Conservation (phyloP, 2,329 filamentous ascomycete species). For the Xylariaceae sp. region DNA sequence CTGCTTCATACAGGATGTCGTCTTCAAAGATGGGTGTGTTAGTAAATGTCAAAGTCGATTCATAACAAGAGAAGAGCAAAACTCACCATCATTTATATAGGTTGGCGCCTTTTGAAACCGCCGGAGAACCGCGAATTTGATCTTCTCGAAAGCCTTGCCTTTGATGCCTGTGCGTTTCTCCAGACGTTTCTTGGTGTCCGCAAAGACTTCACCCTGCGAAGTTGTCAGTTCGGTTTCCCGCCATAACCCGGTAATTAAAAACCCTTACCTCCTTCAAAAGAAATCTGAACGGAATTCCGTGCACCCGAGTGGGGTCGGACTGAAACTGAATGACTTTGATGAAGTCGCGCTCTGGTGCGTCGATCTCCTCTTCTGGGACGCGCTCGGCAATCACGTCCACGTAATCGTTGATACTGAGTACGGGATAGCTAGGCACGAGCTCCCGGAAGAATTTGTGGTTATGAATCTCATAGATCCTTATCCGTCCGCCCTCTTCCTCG, state of each 20-base stretch:
- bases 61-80: not conserved
- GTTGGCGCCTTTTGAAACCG: constrained; percentile 62
- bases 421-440: constrained; percentile 61
- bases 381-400: constrained; percentile 75
- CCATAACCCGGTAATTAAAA: not conserved
- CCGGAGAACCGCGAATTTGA: constrained; percentile 84
- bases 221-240: constrained; percentile 23
- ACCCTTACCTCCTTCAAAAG: constrained; percentile 65
- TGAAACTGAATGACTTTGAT: constrained; percentile 91
- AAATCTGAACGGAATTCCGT: constrained; percentile 90
- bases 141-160: constrained; percentile 97
- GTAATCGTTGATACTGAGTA: constrained; percentile 84
- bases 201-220: constrained; percentile 71
- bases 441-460: constrained; percentile 80
- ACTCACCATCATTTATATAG: constrained; percentile 82
- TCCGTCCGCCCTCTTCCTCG: constrained; percentile 61
- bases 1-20: constrained; percentile 50
- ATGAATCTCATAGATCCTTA: constrained; percentile 79
- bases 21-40: constrained; percentile 38
- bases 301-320: constrained; percentile 74
- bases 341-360: constrained; percentile 51
- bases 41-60: constrained; percentile 17
- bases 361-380: constrained; percentile 67
- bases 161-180: constrained; percentile 91
- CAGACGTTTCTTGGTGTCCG: constrained; percentile 88